These are phyloP conservation scores for Fusarium verticillioides DNA, from an alignment of 2,329 filamentous ascomycete species.

Conservation along the genomic window DNA sequence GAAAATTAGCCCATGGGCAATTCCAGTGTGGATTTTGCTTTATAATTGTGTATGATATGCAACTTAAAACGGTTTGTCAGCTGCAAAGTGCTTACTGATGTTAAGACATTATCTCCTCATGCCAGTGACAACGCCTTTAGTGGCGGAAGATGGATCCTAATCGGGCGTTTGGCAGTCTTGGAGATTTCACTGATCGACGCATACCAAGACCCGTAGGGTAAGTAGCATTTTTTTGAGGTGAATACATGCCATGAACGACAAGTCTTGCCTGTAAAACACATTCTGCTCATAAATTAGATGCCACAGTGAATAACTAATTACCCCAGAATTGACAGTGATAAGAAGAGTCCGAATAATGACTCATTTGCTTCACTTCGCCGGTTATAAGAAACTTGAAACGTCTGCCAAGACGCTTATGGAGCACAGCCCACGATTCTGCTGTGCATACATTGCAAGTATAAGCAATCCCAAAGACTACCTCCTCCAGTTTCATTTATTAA, in stretches of 20 bases:
- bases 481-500: too few species aligned
- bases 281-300: neutral
- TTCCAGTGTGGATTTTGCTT: neutral
- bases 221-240: fast-evolving
- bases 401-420: neutral
- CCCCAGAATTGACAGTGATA: neutral
- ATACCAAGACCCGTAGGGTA: neutral
- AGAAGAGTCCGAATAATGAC: neutral
- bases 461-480: fast-evolving
- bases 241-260: too few species aligned
- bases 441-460: fast-evolving
- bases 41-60: neutral
- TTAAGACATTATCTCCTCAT: too few species aligned
- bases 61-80: neutral
- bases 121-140: neutral
- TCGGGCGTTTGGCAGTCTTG: neutral
- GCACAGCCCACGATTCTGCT: fast-evolving
- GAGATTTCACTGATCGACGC: neutral
- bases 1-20: fast-evolving
- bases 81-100: neutral
- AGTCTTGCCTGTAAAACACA: too few species aligned
- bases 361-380: neutral
- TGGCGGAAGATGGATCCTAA: neutral
- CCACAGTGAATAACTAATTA: too few species aligned
- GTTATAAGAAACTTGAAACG: neutral